Conservation (phyloP, 306 rosid species). For the Inga oerstediana region DNA sequence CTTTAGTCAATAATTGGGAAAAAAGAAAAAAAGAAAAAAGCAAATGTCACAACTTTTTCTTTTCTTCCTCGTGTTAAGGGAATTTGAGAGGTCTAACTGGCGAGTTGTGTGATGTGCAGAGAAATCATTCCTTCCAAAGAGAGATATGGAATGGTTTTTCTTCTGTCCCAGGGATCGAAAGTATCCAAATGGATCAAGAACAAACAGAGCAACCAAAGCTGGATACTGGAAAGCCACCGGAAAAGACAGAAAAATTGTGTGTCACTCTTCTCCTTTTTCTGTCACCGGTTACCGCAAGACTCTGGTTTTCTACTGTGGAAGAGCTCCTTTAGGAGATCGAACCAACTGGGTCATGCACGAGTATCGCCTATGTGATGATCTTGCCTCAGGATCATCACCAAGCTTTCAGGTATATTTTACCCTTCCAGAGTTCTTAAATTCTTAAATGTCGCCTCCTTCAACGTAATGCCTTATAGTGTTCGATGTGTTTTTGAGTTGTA, state of each 20-base stretch:
- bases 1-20: slow-evolving; percentile 29
- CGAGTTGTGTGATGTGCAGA: slow-evolving; percentile 48
- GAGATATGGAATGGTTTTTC: slow-evolving; percentile 97
- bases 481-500: slow-evolving; percentile 23
- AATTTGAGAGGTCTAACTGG: slow-evolving; percentile 20
- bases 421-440: not conserved
- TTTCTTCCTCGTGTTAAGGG: not conserved
- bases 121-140: slow-evolving; percentile 79
- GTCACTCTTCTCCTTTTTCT: slow-evolving; percentile 51
- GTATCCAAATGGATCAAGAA: slow-evolving; percentile 90
- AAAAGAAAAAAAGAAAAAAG: not conserved
- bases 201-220: slow-evolving; percentile 91
- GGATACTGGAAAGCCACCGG: slow-evolving; percentile 99
- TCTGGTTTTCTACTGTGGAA: slow-evolving; percentile 84
- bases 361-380: slow-evolving; percentile 79
- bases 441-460: not conserved
- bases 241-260: slow-evolving; percentile 75
- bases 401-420: slow-evolving; percentile 56
- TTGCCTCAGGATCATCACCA: slow-evolving; percentile 51
- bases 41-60: slow-evolving; percentile 12
- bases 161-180: slow-evolving; percentile 89
- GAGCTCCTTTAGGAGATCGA: slow-evolving; percentile 88
- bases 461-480: not conserved
- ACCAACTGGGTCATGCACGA: slow-evolving; percentile 94
- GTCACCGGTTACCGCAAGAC: slow-evolving; percentile 82